Evolutionary conservation across 2,329 filamentous ascomycete genomes (phyloP).

Genomic region (Stagonosporopsis tanaceti): DNA sequence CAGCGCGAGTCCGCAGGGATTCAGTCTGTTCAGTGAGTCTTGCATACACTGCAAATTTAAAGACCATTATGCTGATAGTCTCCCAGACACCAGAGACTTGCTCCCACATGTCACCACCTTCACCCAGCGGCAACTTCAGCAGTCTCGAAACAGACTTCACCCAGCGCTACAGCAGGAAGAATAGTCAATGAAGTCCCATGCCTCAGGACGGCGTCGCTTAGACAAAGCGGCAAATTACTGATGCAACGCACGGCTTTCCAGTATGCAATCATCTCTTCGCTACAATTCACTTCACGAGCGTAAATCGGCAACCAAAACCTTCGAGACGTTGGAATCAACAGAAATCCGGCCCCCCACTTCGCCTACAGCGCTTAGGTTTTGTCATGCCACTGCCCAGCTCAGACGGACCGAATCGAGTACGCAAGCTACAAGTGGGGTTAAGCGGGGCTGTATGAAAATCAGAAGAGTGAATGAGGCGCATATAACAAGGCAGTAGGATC

Average conservation of each 20-base stretch:
- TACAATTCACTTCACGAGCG: background rate
- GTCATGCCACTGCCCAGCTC: background rate
- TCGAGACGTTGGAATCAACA: background rate
- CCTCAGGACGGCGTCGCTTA: too few relatives aligned
- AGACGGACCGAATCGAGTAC: conserved; percentile 13
- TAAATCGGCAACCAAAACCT: background rate
- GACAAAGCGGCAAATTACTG: background rate
- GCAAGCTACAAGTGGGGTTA: conserved; percentile 8
- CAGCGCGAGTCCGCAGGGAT: conserved; percentile 29
- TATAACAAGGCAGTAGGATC: background rate
- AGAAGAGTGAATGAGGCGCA: background rate
- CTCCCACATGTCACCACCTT: conserved; percentile 26
- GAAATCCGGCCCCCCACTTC: background rate
- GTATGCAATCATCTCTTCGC: background rate
- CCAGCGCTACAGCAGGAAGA: conserved; percentile 29
- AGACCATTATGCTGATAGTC: conserved; percentile 11
- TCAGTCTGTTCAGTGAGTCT: conserved; percentile 37
- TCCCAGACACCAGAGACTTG: conserved; percentile 38
- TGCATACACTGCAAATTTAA: background rate
- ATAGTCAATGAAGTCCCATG: conserved; percentile 9
- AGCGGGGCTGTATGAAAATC: conserved; percentile 1
- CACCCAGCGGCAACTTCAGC: conserved; percentile 16
- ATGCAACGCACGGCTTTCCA: background rate
- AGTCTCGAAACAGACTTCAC: conserved; percentile 45
- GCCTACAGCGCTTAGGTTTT: conserved; percentile 2